phyloP scores from a whole-genome alignment of 2,329 filamentous ascomycete genomes.

The Calonectria montana region DNA sequence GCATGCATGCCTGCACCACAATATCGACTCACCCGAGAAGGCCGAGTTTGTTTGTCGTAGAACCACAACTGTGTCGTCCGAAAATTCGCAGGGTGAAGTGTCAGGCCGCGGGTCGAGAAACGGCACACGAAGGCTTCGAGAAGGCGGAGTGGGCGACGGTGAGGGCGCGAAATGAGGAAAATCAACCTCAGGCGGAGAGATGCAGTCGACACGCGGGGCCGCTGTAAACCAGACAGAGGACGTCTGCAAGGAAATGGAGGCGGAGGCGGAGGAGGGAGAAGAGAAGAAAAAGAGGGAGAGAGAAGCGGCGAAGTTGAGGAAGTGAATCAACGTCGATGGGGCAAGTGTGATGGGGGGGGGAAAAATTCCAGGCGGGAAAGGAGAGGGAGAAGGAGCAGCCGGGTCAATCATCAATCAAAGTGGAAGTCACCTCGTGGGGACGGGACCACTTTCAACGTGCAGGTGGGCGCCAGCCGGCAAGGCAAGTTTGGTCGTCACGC shows the following conservation, averaged over 20 bases:
- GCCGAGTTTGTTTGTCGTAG: slow-evolving; percentile 29
- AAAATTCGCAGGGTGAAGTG: slow-evolving; percentile 36
- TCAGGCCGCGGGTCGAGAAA: slow-evolving; percentile 38
- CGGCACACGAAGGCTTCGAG: slow-evolving; percentile 41
- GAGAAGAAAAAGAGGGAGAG: slow-evolving; percentile 20
- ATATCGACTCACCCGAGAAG: slow-evolving; percentile 37
- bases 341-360: slow-evolving; percentile 39
- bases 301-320: slow-evolving; percentile 34
- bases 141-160: slow-evolving; percentile 38
- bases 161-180: slow-evolving; percentile 36
- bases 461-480: slow-evolving; percentile 37
- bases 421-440: slow-evolving; percentile 42
- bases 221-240: slow-evolving; percentile 36
- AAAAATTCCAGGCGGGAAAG: slow-evolving; percentile 45
- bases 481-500: slow-evolving; percentile 24
- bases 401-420: slow-evolving; percentile 40
- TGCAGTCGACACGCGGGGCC: slow-evolving; percentile 38
- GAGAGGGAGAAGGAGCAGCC: slow-evolving; percentile 37
- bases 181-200: slow-evolving; percentile 29
- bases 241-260: slow-evolving; percentile 29
- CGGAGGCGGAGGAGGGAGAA: slow-evolving; percentile 30
- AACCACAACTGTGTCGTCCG: slow-evolving; percentile 32
- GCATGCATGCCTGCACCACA: slow-evolving; percentile 22
- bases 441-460: slow-evolving; percentile 26
- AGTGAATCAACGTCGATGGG: slow-evolving; percentile 39